phyloP scores from a whole-genome alignment of 176 grass and related monocot species.

The Phoenix dactylifera region DNA sequence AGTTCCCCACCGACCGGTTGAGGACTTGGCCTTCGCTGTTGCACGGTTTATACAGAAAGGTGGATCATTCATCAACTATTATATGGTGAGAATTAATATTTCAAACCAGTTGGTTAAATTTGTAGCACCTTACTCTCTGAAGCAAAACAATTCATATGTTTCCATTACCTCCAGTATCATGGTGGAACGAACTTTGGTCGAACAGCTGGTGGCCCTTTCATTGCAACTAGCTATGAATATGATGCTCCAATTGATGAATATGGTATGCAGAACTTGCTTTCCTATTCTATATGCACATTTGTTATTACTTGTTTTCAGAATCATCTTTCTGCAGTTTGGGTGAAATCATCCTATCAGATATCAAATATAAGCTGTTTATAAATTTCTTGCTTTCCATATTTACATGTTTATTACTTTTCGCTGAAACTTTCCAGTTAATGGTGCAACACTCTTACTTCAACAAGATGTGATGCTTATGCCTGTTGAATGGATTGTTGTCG shows the following conservation, averaged over 20 bases:
- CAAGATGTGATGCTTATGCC: too few relatives aligned
- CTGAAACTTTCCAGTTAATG: too few relatives aligned
- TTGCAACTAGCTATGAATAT: constrained; percentile 90
- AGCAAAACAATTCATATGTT: constrained; percentile 16
- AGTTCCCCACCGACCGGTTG: constrained; percentile 69
- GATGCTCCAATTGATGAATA: constrained; percentile 94
- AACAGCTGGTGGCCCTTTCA: constrained; percentile 81
- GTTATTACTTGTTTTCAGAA: too few relatives aligned
- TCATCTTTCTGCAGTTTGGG: too few relatives aligned
- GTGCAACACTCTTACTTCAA: too few relatives aligned
- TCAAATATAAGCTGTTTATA: too few relatives aligned
- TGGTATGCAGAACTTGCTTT: constrained; percentile 34
- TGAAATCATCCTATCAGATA: too few relatives aligned
- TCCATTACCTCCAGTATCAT: constrained; percentile 50
- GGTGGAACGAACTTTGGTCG: constrained; percentile 94
- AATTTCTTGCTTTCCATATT: too few relatives aligned
- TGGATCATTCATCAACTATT: constrained; percentile 91
- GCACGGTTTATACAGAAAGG: constrained; percentile 84
- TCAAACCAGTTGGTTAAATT: too few relatives aligned
- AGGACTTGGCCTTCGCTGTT: constrained; percentile 76
- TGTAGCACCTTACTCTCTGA: constrained; percentile 3
- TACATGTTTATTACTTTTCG: too few relatives aligned
- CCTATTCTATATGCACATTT: not conserved
- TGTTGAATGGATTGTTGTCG: too few relatives aligned
- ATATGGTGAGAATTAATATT: constrained; percentile 60